Percentiles rank a stretch among this genome's conserved stretches.
Conservation (phyloP, 768 basidiomycete genomes). For the Tulasnella sp. region DNA sequence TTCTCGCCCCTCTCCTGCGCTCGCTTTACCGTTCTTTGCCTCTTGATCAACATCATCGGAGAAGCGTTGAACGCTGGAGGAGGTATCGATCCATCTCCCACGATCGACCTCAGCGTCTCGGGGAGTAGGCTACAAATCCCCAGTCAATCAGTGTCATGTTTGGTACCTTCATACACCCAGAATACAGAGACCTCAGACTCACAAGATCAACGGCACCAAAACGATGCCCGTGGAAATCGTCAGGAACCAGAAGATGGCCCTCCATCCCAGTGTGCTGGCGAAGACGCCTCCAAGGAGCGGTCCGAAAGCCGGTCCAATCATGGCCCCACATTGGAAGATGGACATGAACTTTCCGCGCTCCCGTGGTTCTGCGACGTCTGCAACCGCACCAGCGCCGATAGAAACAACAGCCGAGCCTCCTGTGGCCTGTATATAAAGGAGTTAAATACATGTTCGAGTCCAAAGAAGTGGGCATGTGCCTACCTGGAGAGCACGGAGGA, state of each 20-base stretch:
- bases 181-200: too few relatives aligned
- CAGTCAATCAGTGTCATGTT: too few relatives aligned
- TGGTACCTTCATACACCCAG: too few relatives aligned
- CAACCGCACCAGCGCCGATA: conserved; percentile 64
- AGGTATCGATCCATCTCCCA: conserved; percentile 22
- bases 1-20: too few relatives aligned
- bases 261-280: conserved; percentile 19
- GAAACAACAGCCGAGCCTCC: conserved; percentile 73
- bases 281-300: conserved; percentile 4
- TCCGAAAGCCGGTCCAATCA: conserved; percentile 28
- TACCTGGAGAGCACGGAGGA: too few relatives aligned
- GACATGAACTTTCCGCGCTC: conserved; percentile 71
- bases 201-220: conserved; percentile 36
- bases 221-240: conserved; percentile 38
- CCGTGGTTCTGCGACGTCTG: conserved; percentile 58
- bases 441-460: conserved; percentile 53
- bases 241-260: conserved; percentile 54
- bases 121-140: conserved; percentile 23
- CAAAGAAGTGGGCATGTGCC: conserved; percentile 47
- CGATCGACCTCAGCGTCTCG: conserved; percentile 26
- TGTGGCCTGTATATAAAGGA: conserved; percentile 66
- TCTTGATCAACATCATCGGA: too few relatives aligned
- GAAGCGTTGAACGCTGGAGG: conserved; percentile 2
- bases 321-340: conserved; percentile 50
- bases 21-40: too few relatives aligned